These are phyloP conservation scores for Cladorrhinum samala DNA, from an alignment of 495 filamentous ascomycete species.

Conservation along the genomic window DNA sequence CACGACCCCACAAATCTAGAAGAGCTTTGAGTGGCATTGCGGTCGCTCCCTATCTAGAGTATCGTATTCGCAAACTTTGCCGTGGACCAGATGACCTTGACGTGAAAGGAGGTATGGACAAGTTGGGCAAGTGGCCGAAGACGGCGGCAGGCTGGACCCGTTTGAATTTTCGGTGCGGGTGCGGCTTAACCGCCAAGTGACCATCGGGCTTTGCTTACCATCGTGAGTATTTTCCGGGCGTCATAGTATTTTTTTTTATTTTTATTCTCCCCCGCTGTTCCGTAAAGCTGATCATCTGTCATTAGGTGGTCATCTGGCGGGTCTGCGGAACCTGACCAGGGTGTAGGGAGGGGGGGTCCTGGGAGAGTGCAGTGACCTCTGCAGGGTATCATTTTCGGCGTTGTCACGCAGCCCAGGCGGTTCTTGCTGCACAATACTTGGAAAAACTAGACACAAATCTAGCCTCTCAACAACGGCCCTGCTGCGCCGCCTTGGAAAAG, in stretches of 20 bases:
- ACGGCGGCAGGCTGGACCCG: constrained; percentile 1
- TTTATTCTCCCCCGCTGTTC: background rate
- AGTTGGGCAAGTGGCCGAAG: constrained; percentile 19
- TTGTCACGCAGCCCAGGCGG: no score
- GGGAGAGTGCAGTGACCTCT: background rate
- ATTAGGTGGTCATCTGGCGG: background rate
- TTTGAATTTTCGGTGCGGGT: constrained; percentile 2
- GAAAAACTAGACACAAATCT: no score
- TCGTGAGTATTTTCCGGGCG: background rate
- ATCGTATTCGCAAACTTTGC: background rate
- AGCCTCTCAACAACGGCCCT: no score
- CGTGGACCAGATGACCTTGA: constrained; percentile 17
- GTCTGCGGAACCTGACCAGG: background rate
- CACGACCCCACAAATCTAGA: background rate
- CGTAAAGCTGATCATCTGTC: background rate
- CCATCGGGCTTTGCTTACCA: background rate
- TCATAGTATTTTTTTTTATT: background rate
- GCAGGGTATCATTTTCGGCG: background rate
- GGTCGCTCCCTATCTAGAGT: background rate
- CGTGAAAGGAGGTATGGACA: constrained; percentile 19
- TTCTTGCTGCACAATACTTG: no score
- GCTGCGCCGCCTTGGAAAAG: no score
- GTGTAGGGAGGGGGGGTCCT: background rate
- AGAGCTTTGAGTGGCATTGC: background rate
- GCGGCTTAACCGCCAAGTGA: background rate